Percentiles rank a stretch among this genome's conserved stretches.
Conservation (phyloP, 495 filamentous ascomycete species). For the Aspergillus haitiensis region DNA sequence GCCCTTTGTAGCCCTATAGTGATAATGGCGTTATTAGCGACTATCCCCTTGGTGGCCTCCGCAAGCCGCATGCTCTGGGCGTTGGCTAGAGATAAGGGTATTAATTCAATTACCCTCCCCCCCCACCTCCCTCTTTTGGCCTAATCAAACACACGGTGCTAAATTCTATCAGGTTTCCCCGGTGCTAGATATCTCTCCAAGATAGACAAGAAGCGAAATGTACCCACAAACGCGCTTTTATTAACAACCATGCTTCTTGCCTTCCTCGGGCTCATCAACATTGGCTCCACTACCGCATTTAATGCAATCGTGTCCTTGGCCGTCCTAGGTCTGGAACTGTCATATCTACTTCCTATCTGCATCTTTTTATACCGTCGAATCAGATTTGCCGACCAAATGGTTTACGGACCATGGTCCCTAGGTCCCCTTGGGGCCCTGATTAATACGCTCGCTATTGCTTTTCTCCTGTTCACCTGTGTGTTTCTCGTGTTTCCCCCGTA, state of each 20-base stretch:
- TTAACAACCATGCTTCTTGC: neutral
- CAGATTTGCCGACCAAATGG: slow-evolving; percentile 1
- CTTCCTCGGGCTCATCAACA: slow-evolving; percentile 47
- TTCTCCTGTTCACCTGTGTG: slow-evolving; percentile 34
- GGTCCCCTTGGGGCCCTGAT: slow-evolving; percentile 23
- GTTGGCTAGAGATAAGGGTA: slow-evolving; percentile 10
- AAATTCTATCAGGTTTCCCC: neutral
- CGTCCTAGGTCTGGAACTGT: slow-evolving; percentile 39
- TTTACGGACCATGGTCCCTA: slow-evolving; percentile 21
- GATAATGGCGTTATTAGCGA: neutral
- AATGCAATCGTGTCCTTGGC: slow-evolving; percentile 54
- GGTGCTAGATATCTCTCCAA: neutral
- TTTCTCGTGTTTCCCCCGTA: slow-evolving; percentile 43
- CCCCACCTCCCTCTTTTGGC: neutral
- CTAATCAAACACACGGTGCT: neutral
- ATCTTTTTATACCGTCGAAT: slow-evolving; percentile 32
- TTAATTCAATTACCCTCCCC: neutral
- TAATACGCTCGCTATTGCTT: slow-evolving; percentile 39
- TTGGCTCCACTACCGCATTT: slow-evolving; percentile 56
- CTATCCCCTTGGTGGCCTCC: slow-evolving; percentile 9
- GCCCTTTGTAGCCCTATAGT: slow-evolving; percentile 1
- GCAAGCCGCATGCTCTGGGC: slow-evolving; percentile 8
- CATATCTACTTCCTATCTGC: slow-evolving; percentile 44
- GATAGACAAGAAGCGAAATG: neutral
- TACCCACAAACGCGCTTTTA: neutral